Conservation (phyloP, 2,329 filamentous ascomycete species). For the Penicillium sp. region DNA sequence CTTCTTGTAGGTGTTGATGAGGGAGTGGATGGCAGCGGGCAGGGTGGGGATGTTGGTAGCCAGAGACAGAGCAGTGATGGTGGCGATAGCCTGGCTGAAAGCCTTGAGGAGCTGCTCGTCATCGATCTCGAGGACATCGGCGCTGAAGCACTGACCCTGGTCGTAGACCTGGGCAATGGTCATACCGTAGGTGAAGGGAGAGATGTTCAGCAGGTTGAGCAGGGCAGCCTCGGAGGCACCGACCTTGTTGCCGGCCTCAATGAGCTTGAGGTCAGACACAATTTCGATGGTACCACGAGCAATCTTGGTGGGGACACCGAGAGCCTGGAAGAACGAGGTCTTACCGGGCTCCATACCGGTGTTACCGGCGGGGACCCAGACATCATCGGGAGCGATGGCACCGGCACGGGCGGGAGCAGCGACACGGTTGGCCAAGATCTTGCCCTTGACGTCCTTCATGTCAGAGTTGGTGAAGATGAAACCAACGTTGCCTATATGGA, state of each 20-base stretch:
- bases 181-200: slow-evolving; percentile 99
- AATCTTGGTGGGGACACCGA: slow-evolving; percentile 99
- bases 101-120: slow-evolving; percentile 90
- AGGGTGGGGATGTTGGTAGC: slow-evolving; percentile 94
- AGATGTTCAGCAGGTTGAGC: slow-evolving; percentile 99
- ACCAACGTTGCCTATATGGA: slow-evolving; percentile 77
- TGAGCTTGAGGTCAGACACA: slow-evolving; percentile 94
- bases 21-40: slow-evolving; percentile 91
- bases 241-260: slow-evolving; percentile 91
- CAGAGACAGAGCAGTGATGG: slow-evolving; percentile 89
- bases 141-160: slow-evolving; percentile 87
- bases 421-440: slow-evolving; percentile 96
- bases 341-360: slow-evolving; percentile 99
- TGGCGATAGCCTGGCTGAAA: slow-evolving; percentile 78
- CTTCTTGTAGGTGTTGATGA: slow-evolving; percentile 99
- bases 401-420: slow-evolving; percentile 97
- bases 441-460: slow-evolving; percentile 88
- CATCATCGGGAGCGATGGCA: slow-evolving; percentile 90
- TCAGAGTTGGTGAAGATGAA: slow-evolving; percentile 99
- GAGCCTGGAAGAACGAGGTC: slow-evolving; percentile 99
- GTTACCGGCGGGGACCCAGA: slow-evolving; percentile 96
- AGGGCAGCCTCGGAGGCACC: slow-evolving; percentile 98
- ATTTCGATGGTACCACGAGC: slow-evolving; percentile 99
- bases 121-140: slow-evolving; percentile 86
- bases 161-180: slow-evolving; percentile 96